These are phyloP conservation scores for Patellaria atrata DNA, from an alignment of 495 filamentous ascomycete genomes.

Conservation along the genomic window DNA sequence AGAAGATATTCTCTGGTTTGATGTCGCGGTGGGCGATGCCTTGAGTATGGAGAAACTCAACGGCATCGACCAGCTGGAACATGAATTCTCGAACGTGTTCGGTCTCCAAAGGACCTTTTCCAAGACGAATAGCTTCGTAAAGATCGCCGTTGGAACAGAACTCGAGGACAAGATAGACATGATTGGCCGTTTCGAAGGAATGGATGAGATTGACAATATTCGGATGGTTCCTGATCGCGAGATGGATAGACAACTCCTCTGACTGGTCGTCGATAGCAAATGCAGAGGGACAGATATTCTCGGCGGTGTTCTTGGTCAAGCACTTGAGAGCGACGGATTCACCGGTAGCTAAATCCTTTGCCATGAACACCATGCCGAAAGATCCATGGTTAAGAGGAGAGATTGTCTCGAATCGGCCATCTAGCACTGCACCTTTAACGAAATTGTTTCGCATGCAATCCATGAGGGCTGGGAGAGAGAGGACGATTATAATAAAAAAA, in stretches of 20 bases:
- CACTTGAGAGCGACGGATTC: conserved; percentile 88
- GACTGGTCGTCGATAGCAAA: conserved; percentile 64
- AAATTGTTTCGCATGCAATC: conserved; percentile 32
- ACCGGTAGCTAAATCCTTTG: conserved; percentile 58
- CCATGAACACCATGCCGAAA: conserved; percentile 94
- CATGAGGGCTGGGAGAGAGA: conserved; percentile 20
- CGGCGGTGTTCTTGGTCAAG: conserved; percentile 57
- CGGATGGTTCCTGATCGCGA: conserved; percentile 59
- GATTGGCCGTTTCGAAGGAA: conserved; percentile 79
- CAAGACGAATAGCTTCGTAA: conserved; percentile 88
- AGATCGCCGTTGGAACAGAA: conserved; percentile 94
- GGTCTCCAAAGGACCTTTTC: conserved; percentile 78
- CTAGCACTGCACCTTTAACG: conserved; percentile 26
- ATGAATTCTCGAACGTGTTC: conserved; percentile 95
- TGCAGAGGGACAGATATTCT: conserved; percentile 35
- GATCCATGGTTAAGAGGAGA: conserved; percentile 96
- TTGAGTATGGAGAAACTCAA: conserved; percentile 79
- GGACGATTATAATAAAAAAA: conserved; percentile 3
- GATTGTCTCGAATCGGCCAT: conserved; percentile 66
- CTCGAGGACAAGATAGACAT: conserved; percentile 87
- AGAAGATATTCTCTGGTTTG: conserved; percentile 98
- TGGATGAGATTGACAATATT: conserved; percentile 90
- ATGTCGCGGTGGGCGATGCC: conserved; percentile 95
- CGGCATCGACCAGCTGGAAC: conserved; percentile 80
- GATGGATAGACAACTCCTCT: conserved; percentile 76